Evolutionary conservation across 2,329 filamentous ascomycete species (phyloP).

Genomic region (Penicillium capsulatum): DNA sequence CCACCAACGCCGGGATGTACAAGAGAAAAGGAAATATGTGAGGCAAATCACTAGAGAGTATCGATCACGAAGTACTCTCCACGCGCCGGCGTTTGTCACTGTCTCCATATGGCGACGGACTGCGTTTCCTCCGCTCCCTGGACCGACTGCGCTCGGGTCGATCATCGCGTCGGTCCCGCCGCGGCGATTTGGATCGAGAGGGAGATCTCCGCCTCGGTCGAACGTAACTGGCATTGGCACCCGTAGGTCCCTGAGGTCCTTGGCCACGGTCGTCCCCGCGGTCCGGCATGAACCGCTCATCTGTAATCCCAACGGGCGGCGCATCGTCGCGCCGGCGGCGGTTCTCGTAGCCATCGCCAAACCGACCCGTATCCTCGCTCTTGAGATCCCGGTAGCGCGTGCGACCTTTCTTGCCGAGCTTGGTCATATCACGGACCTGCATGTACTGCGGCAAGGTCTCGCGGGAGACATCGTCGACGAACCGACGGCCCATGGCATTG

Average conservation of each 20-base stretch:
- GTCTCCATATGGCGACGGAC: slow-evolving; percentile 41
- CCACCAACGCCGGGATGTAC: slow-evolving; percentile 18
- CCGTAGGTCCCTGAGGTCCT: slow-evolving; percentile 36
- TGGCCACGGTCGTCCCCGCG: slow-evolving; percentile 30
- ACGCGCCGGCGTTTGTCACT: slow-evolving; percentile 42
- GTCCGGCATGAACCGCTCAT: slow-evolving; percentile 48
- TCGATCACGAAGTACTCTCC: slow-evolving; percentile 24
- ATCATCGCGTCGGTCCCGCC: slow-evolving; percentile 41
- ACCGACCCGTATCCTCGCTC: slow-evolving; percentile 83
- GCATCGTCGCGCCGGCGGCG: slow-evolving; percentile 27
- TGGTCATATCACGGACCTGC: slow-evolving; percentile 89
- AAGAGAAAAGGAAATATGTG: slow-evolving; percentile 7
- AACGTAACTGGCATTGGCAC: slow-evolving; percentile 46
- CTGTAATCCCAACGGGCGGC: slow-evolving; percentile 38
- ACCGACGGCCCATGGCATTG: slow-evolving; percentile 79
- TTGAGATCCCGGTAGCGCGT: slow-evolving; percentile 86
- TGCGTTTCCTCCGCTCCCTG: slow-evolving; percentile 45
- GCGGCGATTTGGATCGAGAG: slow-evolving; percentile 51
- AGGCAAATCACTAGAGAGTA: slow-evolving; percentile 4
- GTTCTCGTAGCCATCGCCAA: slow-evolving; percentile 51
- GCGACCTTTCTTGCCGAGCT: slow-evolving; percentile 84
- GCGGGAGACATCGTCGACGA: slow-evolving; percentile 80
- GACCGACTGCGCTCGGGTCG: slow-evolving; percentile 45
- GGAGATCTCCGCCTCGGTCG: slow-evolving; percentile 35
- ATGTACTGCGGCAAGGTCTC: slow-evolving; percentile 85